Evolutionary conservation across 208 protist species (phyloP).

Genomic region (Willaertia magna): DNA sequence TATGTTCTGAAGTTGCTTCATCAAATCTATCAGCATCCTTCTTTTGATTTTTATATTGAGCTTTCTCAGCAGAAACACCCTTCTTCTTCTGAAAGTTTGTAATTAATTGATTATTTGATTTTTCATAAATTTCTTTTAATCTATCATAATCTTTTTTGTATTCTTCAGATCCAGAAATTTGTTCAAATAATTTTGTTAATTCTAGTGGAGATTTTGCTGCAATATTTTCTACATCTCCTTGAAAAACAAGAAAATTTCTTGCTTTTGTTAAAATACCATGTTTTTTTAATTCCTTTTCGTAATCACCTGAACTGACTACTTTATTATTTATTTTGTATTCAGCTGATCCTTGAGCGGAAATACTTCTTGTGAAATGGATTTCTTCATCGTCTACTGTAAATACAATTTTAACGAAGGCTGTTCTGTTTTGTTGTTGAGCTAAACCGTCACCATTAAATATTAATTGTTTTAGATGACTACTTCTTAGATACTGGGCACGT

Average conservation of each 20-base stretch:
- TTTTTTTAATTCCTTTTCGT: slow-evolving; percentile 51
- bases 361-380: slow-evolving; percentile 23
- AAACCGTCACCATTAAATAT: slow-evolving; percentile 58
- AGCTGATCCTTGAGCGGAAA: slow-evolving; percentile 33
- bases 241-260: slow-evolving; percentile 85
- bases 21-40: slow-evolving; percentile 79
- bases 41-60: slow-evolving; percentile 82
- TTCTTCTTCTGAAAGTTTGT: slow-evolving; percentile 69
- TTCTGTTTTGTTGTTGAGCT: neutral
- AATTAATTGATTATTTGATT: slow-evolving; percentile 57
- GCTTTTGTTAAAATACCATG: slow-evolving; percentile 68
- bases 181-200: slow-evolving; percentile 87
- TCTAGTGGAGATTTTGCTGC: slow-evolving; percentile 80
- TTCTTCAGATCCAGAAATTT: slow-evolving; percentile 76
- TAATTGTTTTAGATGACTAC: slow-evolving; percentile 63
- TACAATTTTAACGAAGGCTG: slow-evolving; percentile 59
- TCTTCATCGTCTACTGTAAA: slow-evolving; percentile 27
- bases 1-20: slow-evolving; percentile 40
- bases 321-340: slow-evolving; percentile 60
- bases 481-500: slow-evolving; percentile 54
- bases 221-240: slow-evolving; percentile 88
- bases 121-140: slow-evolving; percentile 44
- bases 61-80: slow-evolving; percentile 63
- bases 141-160: slow-evolving; percentile 79
- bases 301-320: slow-evolving; percentile 53